Percentiles rank a stretch among this genome's conserved stretches.
phyloP scores from a whole-genome alignment of 2,329 filamentous ascomycete genomes.

The Lasiodiplodia citricola region DNA sequence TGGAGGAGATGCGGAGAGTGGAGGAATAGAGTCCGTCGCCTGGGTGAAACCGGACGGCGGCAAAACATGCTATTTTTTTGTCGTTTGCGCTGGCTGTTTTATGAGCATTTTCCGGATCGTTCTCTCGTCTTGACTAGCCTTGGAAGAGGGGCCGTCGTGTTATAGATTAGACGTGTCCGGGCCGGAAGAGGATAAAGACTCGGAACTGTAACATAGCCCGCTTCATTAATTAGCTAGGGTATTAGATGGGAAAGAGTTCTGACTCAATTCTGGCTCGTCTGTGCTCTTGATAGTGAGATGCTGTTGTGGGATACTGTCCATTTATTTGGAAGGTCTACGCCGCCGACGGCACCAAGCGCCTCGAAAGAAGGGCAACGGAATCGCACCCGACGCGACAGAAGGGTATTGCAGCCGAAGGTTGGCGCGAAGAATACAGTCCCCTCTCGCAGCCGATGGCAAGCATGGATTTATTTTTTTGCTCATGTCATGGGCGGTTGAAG shows the following conservation, averaged over 20 bases:
- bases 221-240: constrained; percentile 21
- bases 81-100: constrained; percentile 16
- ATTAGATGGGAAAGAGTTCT: constrained; percentile 20
- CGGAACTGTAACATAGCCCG: constrained; percentile 23
- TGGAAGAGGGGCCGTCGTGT: constrained; percentile 20
- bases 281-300: not conserved
- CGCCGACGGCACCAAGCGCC: no score
- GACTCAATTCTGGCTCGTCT: not conserved
- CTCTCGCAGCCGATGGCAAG: no score
- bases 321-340: no score
- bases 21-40: constrained; percentile 15
- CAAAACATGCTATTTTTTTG: constrained; percentile 16
- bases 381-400: not conserved
- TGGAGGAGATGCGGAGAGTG: not conserved
- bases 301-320: not conserved
- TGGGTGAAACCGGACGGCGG: constrained; percentile 14
- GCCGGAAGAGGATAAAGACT: not conserved
- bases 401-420: no score
- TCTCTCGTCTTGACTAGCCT: constrained; percentile 23
- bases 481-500: no score
- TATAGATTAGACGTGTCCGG: constrained; percentile 24
- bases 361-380: not conserved
- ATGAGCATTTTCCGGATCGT: constrained; percentile 18
- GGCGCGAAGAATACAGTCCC: no score
- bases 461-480: no score